phyloP scores from a whole-genome alignment of 1,139 yeast genomes.

The Yamadazyma atmosphaerica region DNA sequence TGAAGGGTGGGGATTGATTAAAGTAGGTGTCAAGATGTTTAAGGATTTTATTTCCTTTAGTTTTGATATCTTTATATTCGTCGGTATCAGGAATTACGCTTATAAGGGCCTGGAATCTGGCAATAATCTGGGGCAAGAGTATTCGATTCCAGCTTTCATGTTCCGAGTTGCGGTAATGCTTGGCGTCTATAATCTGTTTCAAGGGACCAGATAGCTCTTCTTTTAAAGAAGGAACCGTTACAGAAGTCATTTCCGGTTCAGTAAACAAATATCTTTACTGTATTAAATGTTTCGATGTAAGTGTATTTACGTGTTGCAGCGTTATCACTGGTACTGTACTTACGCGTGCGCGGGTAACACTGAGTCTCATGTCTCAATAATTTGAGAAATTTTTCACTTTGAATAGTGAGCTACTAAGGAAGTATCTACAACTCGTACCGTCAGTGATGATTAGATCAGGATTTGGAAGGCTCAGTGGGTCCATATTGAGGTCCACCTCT shows the following conservation, averaged over 20 bases:
- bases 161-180: slow-evolving; percentile 7
- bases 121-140: slow-evolving; percentile 4
- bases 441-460: slow-evolving; percentile 6
- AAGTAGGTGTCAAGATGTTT: slow-evolving; percentile 27
- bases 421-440: slow-evolving; percentile 2
- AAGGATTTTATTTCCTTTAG: slow-evolving; percentile 10
- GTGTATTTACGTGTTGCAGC: background rate
- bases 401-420: background rate
- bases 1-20: slow-evolving; percentile 53
- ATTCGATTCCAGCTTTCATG: slow-evolving; percentile 3
- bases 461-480: slow-evolving; percentile 2
- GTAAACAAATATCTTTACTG: background rate
- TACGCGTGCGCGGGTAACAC: background rate
- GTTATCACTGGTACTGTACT: background rate
- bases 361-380: background rate
- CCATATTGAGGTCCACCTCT: background rate
- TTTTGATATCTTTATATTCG: background rate
- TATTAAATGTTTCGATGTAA: too few relatives aligned
- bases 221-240: slow-evolving; percentile 7
- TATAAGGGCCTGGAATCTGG: slow-evolving; percentile 3
- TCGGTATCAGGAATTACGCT: slow-evolving; percentile 1
- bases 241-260: background rate
- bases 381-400: slow-evolving; percentile 9
- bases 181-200: slow-evolving; percentile 11
- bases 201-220: slow-evolving; percentile 10